phyloP scores from a whole-genome alignment of 441 rosid species.

The Syzygium malaccense region DNA sequence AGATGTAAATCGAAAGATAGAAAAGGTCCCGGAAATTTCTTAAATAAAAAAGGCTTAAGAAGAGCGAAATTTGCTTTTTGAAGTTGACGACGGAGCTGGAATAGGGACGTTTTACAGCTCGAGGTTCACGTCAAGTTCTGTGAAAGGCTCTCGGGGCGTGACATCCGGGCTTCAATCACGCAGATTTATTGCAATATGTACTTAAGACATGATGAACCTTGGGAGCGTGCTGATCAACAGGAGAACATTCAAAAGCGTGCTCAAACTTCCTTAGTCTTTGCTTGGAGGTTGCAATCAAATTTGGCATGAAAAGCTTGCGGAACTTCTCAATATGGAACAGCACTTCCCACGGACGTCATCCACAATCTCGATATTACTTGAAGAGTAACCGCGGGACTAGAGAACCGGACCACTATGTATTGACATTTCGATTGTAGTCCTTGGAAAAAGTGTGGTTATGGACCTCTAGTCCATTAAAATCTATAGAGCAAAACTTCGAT shows the following conservation, averaged over 20 bases:
- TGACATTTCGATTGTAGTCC: not conserved
- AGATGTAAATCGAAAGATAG: not conserved
- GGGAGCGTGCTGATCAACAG: not conserved
- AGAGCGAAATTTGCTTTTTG: not conserved
- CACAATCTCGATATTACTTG: not conserved
- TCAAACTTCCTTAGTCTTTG: not conserved
- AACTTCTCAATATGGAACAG: no score
- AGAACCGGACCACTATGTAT: not conserved
- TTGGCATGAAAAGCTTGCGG: no score
- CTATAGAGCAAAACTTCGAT: rapidly evolving
- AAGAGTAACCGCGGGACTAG: not conserved
- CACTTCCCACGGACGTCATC: not conserved
- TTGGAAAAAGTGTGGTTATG: not conserved
- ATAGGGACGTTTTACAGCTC: not conserved
- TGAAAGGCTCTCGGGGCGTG: not conserved
- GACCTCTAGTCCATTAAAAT: not conserved
- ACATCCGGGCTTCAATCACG: not conserved
- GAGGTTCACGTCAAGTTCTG: not conserved
- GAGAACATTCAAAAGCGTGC: not conserved
- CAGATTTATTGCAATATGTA: not conserved
- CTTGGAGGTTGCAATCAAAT: no score
- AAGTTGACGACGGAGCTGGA: not conserved
- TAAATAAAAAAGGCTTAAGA: no score
- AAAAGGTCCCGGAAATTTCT: not conserved
- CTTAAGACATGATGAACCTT: not conserved